Percentiles rank a stretch among this genome's conserved stretches.
Evolutionary conservation across 768 basidiomycete species (phyloP).

Genomic region (Tylopilus felleus): DNA sequence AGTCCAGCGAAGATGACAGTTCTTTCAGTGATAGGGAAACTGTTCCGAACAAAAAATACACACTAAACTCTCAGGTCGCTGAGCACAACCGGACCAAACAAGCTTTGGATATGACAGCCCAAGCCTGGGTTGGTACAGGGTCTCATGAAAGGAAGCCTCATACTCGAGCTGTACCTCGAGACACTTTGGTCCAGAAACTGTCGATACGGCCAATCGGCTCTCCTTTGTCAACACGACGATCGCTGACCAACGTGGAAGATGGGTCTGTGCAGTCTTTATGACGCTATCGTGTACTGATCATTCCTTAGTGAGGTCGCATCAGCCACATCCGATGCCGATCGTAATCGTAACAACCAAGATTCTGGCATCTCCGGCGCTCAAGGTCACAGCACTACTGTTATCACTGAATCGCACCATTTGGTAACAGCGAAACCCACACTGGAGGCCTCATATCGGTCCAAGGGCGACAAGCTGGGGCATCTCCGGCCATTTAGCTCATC

Average conservation of each 20-base stretch:
- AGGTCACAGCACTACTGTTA: neutral
- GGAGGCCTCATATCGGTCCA: neutral
- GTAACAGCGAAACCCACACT: neutral
- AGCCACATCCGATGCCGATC: neutral
- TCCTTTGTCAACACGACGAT: neutral
- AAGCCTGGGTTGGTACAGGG: neutral
- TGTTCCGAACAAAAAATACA: neutral
- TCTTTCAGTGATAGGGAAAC: constrained; percentile 2
- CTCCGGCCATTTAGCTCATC: neutral
- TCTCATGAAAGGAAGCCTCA: constrained; percentile 14
- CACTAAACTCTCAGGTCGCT: neutral
- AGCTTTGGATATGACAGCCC: neutral
- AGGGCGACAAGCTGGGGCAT: neutral
- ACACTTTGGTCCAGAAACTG: neutral
- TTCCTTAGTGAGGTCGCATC: constrained; percentile 3
- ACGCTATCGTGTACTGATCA: neutral
- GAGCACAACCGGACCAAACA: neutral
- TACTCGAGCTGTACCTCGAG: neutral
- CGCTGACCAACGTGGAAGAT: neutral
- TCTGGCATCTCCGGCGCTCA: neutral
- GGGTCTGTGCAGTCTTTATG: constrained; percentile 8
- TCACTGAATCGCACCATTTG: neutral
- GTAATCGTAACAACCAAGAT: neutral
- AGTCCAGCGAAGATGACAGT: neutral
- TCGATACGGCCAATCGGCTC: neutral